Conservation (phyloP, 2,329 filamentous ascomycete genomes). For the Aspergillus sp. region DNA sequence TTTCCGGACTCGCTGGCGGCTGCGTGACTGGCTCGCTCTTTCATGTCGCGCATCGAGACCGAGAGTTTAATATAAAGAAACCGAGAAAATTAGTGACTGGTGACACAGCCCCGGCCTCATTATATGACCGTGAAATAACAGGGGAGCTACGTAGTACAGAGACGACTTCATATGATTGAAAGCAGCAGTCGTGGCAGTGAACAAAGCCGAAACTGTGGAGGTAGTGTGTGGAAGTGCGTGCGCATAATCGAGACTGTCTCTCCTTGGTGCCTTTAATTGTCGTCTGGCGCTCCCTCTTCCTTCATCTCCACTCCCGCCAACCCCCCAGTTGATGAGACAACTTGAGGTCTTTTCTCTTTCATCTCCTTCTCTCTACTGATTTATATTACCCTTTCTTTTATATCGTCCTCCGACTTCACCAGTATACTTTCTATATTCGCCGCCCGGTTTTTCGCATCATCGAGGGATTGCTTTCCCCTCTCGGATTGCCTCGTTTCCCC, state of each 20-base stretch:
- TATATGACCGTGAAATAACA: neutral
- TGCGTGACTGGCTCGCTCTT: neutral
- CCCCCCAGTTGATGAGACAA: slow-evolving; percentile 5
- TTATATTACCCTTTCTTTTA: slow-evolving; percentile 4
- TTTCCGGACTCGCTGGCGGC: neutral
- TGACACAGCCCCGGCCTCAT: neutral
- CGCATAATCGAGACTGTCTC: slow-evolving; percentile 1
- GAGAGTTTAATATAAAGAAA: neutral
- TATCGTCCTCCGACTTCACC: neutral
- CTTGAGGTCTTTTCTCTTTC: slow-evolving; percentile 8
- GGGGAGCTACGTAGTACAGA: neutral
- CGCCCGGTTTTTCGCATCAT: slow-evolving; percentile 3
- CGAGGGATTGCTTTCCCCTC: slow-evolving; percentile 5
- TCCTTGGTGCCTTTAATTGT: slow-evolving; percentile 7
- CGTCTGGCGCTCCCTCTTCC: neutral
- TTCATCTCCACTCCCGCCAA: slow-evolving; percentile 6
- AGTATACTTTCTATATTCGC: neutral
- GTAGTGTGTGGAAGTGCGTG: slow-evolving; percentile 1
- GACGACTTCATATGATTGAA: neutral
- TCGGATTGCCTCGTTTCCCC: slow-evolving; percentile 10
- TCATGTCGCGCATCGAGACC: too few relatives aligned
- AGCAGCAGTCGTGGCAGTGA: neutral
- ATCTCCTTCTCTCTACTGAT: slow-evolving; percentile 3
- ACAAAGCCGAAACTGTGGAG: neutral
- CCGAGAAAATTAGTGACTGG: neutral